A percentile compares a stretch with the other conserved stretches of the same genome.
phyloP scores from a whole-genome alignment of 805 yeast genomes.

The Candida awuae region DNA sequence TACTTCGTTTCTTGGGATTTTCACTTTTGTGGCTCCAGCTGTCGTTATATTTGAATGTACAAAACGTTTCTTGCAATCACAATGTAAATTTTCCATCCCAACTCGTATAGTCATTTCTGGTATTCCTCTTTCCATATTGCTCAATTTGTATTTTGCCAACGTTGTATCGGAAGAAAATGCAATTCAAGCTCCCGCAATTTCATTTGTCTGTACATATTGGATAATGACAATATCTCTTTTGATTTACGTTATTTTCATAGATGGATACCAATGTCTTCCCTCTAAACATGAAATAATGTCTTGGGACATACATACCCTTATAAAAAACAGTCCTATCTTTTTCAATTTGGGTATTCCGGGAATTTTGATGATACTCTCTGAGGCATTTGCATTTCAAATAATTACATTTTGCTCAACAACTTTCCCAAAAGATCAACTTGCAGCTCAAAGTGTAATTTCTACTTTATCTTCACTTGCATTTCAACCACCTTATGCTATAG shows the following conservation, averaged over 20 bases:
- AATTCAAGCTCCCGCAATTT: conserved; percentile 56
- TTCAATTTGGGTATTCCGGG: conserved; percentile 44
- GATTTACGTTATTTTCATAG: conserved; percentile 45
- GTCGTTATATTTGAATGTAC: conserved; percentile 60
- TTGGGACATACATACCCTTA: conserved; percentile 26
- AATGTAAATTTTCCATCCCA: conserved; percentile 68
- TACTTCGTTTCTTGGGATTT: conserved; percentile 41
- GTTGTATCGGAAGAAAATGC: conserved; percentile 40
- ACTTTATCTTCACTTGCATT: conserved; percentile 42
- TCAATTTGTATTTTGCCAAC: conserved; percentile 56
- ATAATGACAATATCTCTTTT: conserved; percentile 50
- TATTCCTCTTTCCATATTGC: conserved; percentile 56
- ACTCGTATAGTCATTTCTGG: conserved; percentile 58
- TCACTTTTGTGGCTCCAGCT: conserved; percentile 60
- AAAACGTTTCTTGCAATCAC: conserved; percentile 66
- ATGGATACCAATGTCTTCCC: conserved; percentile 64
- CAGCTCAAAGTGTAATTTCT: conserved; percentile 45
- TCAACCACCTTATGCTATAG: conserved; percentile 45
- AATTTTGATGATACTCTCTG: conserved; percentile 47
- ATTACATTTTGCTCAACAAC: conserved; percentile 42
- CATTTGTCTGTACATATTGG: conserved; percentile 64
- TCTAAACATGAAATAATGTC: conserved; percentile 8
- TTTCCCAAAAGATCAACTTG: conserved; percentile 40
- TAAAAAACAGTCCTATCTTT: conserved; percentile 23
- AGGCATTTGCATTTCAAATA: conserved; percentile 48